Conservation (phyloP, 2,329 filamentous ascomycete genomes). For the Neonectria sp. region DNA sequence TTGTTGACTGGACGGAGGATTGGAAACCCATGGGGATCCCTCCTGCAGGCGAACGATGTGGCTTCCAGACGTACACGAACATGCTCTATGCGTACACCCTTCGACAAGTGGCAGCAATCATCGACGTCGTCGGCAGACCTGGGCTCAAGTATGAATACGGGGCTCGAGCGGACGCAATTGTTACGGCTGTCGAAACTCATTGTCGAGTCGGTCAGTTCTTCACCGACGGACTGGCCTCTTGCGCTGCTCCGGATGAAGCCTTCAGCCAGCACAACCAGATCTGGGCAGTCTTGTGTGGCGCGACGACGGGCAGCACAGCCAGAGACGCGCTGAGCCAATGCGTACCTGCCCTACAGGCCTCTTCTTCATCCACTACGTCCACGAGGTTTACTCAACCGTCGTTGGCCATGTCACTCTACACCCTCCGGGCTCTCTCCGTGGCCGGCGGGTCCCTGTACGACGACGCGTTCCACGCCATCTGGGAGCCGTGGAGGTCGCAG, state of each 20-base stretch:
- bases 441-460: constrained; percentile 33
- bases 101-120: background rate
- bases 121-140: background rate
- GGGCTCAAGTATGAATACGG: constrained; percentile 10
- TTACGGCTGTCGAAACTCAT: constrained; percentile 44
- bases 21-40: constrained; percentile 54
- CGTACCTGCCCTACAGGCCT: background rate
- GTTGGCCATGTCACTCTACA: constrained; percentile 40
- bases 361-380: background rate
- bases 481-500: constrained; percentile 36
- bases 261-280: constrained; percentile 56
- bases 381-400: constrained; percentile 9
- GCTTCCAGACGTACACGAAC: constrained; percentile 43
- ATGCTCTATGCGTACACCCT: constrained; percentile 56
- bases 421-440: constrained; percentile 29
- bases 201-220: constrained; percentile 52
- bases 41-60: constrained; percentile 51
- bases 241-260: constrained; percentile 37
- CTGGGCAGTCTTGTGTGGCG: constrained; percentile 53
- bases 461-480: constrained; percentile 32
- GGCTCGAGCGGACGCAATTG: constrained; percentile 33
- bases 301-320: constrained; percentile 18
- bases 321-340: background rate
- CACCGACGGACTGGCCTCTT: constrained; percentile 51
- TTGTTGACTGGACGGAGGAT: constrained; percentile 51